Evolutionary conservation across 2,329 filamentous ascomycete species (phyloP).

Genomic region (Sclerotinia nivalis): DNA sequence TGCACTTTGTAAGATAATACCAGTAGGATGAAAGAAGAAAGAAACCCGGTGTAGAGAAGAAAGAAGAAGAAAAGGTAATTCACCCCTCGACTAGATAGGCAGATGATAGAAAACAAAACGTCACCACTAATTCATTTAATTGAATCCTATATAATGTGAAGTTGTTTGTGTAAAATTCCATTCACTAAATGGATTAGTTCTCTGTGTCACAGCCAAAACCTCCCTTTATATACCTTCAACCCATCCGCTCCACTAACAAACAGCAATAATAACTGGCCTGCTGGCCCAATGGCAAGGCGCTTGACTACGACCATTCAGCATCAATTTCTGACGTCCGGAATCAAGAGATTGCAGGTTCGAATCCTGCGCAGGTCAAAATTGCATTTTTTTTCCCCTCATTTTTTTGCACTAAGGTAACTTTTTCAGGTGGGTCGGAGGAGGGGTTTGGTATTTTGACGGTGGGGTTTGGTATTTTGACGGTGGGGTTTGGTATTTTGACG

Average conservation of each 20-base stretch:
- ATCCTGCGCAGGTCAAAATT: slow-evolving; percentile 35
- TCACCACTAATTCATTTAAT: no score
- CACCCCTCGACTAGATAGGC: no score
- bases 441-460: background rate
- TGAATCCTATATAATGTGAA: no score
- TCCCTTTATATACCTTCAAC: no score
- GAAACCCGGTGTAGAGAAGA: no score
- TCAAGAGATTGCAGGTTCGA: slow-evolving; percentile 52
- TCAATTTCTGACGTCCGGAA: slow-evolving; percentile 23
- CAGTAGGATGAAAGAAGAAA: no score
- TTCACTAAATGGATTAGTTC: no score
- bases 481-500: background rate
- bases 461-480: background rate
- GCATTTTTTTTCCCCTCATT: background rate
- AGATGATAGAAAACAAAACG: no score
- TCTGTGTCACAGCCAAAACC: no score
- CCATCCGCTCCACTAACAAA: rapidly evolving
- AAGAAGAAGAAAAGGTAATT: no score
- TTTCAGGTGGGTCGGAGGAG: background rate
- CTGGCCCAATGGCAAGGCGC: slow-evolving; percentile 51
- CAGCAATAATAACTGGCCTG: background rate
- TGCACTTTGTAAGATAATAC: no score
- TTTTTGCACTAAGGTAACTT: background rate
- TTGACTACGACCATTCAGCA: slow-evolving; percentile 46
- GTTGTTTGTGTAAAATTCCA: no score